Base-by-base conservation (phyloP, 2,329 filamentous ascomycete species). In the Fusarium hostae region DNA sequence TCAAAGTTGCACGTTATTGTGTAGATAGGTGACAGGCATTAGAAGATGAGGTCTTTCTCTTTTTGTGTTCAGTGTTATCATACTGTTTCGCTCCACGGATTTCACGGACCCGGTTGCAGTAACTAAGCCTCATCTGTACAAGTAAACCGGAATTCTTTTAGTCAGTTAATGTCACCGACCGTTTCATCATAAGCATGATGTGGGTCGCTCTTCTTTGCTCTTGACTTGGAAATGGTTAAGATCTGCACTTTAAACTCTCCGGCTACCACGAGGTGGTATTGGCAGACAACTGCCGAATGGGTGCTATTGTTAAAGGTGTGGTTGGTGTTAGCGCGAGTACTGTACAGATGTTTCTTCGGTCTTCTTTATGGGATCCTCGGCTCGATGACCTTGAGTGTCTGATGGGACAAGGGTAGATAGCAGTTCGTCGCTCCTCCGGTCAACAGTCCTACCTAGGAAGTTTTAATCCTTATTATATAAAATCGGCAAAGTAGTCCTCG, bases 31-130 rank as follows among this genome's bases (percentile, higher is more conserved):
- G 4, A 22, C 10, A 41, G 9, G 15, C 13, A 22, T 41, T 0
- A 9, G 9, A 10, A 41, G 16, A 10, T 0, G 40, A 7, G 13
- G 26, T 26, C 13, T 41, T 10, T 41, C 1, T 7, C 5, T n/a
- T 16, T 3, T 22, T 22, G 9, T 41, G 16, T 41, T 3, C 13
- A 0, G n/a, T 2, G 22, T 1, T 22, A 41, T 41, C 10, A 22
- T 22, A 10, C n/a, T 15, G 4, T 5, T 22, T 22, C 4, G n/a
- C 40, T 10, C 13, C n/a, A 9, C n/a, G 12, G 39, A 13, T 1
- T 6, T 10, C 13, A 2, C 39, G n/a, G 39, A 15, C 0, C n/a
- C 4, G 0, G 3, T 13, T 16, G 5, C 9, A 0, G 16, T 1
- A 22, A 15, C n/a, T 6, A 10, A 16, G n/a, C 6, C 40, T 22